Evolutionary conservation across 2,329 filamentous ascomycete species (phyloP).

Genomic region (Akanthomyces lecanii): DNA sequence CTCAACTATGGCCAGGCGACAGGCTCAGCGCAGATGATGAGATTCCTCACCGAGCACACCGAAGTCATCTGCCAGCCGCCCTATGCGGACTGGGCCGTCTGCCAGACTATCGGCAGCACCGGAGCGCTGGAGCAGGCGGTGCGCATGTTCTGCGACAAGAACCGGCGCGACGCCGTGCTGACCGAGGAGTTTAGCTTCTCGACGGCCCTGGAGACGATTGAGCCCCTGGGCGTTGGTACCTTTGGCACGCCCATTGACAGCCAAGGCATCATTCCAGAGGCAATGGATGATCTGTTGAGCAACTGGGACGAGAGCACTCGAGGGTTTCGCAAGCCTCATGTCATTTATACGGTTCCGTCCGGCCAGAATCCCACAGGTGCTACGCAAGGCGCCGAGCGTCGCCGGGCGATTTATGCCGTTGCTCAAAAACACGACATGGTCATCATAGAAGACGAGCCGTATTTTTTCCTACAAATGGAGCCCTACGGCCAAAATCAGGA

Average conservation of each 20-base stretch:
- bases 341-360: constrained; percentile 62
- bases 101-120: constrained; percentile 81
- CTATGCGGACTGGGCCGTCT: constrained; percentile 86
- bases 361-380: constrained; percentile 91
- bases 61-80: constrained; percentile 84
- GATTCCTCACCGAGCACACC: constrained; percentile 92
- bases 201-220: constrained; percentile 58
- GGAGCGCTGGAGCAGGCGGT: constrained; percentile 78
- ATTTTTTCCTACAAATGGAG: constrained; percentile 90
- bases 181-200: constrained; percentile 92
- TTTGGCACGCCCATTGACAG: constrained; percentile 50
- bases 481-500: constrained; percentile 58
- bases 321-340: constrained; percentile 47
- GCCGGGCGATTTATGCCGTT: constrained; percentile 69
- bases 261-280: constrained; percentile 48
- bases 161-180: constrained; percentile 70
- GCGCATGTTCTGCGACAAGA: constrained; percentile 69
- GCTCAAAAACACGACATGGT: constrained; percentile 80
- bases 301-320: constrained; percentile 45
- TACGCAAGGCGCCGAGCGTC: constrained; percentile 65
- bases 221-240: constrained; percentile 48
- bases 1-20: constrained; percentile 91
- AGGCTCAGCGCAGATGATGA: constrained; percentile 80
- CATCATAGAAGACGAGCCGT: constrained; percentile 90
- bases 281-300: constrained; percentile 47